Evolutionary conservation across 2,329 filamentous ascomycete genomes (phyloP), one percentile per base, ranked within the genome.

Genomic region (Tetracladium maxilliforme): DNA sequence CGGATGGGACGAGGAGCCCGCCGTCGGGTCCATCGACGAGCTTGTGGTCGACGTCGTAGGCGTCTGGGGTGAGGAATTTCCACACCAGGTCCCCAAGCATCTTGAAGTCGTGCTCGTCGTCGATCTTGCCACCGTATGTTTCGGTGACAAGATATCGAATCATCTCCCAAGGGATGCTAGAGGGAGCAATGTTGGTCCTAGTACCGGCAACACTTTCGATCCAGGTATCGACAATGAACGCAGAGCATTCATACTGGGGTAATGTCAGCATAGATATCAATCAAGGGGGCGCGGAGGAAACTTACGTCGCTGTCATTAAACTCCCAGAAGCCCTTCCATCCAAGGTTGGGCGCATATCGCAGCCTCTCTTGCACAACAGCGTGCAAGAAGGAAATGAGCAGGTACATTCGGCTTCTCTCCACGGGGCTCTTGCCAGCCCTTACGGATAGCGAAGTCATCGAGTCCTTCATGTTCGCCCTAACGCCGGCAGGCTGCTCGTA

Each of bases 291-390:
- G 13, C 22, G 13, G 24, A n/a, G 9, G 31, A 19, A 37, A 74
- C 81, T 79, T 70, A 92, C 82, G 54, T 98, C 90, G 40, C 86
- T 92, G 52, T 98, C 92, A 47, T 98, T 98, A 52, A 98, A 98
- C 53, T 98, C 92, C 90, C 92, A 98, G 64, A 94, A 93, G 27
- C 84, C 83, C 59, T 92, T 94, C 90, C 90, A 98, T 32, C 90
- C 90, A 28, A 98, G 61, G 29, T 68, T 87, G 1, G 90, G 92
- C 14, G 87, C 86, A 48, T 98, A 98, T 33, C 90, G 78, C 33
- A 98, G 61, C 39, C 92, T 68, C 51, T 98, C 90, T 50, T 98
- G 90, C 8, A 94, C 74, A 19, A 98, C 86, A 6, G 90, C 92
- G 47, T 98, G 90, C 40, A 98, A 48, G 66, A 98, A 95, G 4